These are phyloP conservation scores for Apophysomyces elegans DNA, from an alignment of 371 early-diverging fungal species.

Conservation along the genomic window DNA sequence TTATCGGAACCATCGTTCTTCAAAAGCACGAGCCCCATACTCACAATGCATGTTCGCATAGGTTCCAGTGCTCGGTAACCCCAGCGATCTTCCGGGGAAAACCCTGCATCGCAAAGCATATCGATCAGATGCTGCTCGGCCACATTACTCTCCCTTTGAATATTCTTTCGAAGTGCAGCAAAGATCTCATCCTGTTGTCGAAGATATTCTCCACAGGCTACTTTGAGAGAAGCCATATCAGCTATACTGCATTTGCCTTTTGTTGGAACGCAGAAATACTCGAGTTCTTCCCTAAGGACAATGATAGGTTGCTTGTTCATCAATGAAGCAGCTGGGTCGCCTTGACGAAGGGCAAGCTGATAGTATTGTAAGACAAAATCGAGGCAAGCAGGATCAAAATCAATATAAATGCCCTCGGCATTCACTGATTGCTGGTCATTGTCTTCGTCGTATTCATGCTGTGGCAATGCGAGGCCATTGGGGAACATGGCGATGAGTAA, in stretches of 20 bases:
- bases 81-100: slow-evolving; percentile 64
- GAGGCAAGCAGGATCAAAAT: slow-evolving; percentile 56
- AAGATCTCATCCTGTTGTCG: slow-evolving; percentile 64
- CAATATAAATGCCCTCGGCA: slow-evolving; percentile 44
- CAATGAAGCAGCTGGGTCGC: slow-evolving; percentile 34
- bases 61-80: slow-evolving; percentile 71
- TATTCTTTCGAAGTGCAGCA: slow-evolving; percentile 65
- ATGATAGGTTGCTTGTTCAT: slow-evolving; percentile 65
- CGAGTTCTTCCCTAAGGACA: slow-evolving; percentile 58
- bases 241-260: background rate
- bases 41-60: slow-evolving; percentile 58
- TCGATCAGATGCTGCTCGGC: slow-evolving; percentile 77
- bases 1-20: slow-evolving; percentile 55
- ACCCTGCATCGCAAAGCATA: slow-evolving; percentile 76
- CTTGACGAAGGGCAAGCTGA: slow-evolving; percentile 31
- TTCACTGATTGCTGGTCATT: slow-evolving; percentile 45
- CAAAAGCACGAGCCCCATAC: slow-evolving; percentile 63
- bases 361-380: slow-evolving; percentile 55
- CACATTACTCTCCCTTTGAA: slow-evolving; percentile 58
- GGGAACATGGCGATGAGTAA: slow-evolving; percentile 76
- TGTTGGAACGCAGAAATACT: slow-evolving; percentile 51
- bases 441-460: slow-evolving; percentile 13
- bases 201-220: slow-evolving; percentile 60
- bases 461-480: slow-evolving; percentile 57
- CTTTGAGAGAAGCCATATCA: slow-evolving; percentile 48